Evolutionary conservation across 352 stramenopile genomes (phyloP).

Genomic region (Elongisporangium anandrum): DNA sequence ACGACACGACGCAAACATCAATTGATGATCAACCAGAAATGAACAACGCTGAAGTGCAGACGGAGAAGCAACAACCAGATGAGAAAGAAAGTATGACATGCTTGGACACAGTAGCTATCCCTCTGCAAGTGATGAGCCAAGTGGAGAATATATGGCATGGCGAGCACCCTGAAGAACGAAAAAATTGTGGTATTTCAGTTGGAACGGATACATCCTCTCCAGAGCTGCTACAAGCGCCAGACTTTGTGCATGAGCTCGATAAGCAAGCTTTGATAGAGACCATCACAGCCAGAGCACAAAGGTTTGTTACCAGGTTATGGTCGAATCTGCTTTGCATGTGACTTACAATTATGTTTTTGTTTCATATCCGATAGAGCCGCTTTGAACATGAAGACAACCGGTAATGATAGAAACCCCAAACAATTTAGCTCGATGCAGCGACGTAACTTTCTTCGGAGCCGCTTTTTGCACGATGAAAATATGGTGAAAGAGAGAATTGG

Average conservation of each 20-base stretch:
- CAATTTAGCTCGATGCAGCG: slow-evolving; percentile 31
- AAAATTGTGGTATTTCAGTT: not conserved
- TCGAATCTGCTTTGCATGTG: slow-evolving; percentile 2
- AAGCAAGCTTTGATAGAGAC: slow-evolving; percentile 18
- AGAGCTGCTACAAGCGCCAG: slow-evolving; percentile 7
- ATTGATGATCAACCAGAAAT: too few relatives aligned
- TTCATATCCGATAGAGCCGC: too few relatives aligned
- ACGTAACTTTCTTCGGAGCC: slow-evolving; percentile 42
- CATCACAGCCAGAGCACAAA: slow-evolving; percentile 24
- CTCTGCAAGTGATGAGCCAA: too few relatives aligned
- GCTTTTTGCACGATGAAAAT: slow-evolving; percentile 41
- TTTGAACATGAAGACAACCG: too few relatives aligned
- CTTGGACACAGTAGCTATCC: too few relatives aligned
- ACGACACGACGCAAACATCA: too few relatives aligned
- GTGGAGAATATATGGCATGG: too few relatives aligned
- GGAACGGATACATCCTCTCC: not conserved
- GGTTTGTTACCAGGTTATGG: slow-evolving; percentile 14
- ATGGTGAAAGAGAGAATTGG: slow-evolving; percentile 32
- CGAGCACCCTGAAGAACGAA: too few relatives aligned
- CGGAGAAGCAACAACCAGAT: too few relatives aligned
- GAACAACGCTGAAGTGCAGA: too few relatives aligned
- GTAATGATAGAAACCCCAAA: not conserved
- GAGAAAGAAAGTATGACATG: too few relatives aligned
- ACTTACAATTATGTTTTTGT: not conserved
- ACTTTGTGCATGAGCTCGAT: slow-evolving; percentile 24